Evolutionary conservation across 1,284 basidiomycete species (phyloP).

Genomic region (Takashimella koratensis): DNA sequence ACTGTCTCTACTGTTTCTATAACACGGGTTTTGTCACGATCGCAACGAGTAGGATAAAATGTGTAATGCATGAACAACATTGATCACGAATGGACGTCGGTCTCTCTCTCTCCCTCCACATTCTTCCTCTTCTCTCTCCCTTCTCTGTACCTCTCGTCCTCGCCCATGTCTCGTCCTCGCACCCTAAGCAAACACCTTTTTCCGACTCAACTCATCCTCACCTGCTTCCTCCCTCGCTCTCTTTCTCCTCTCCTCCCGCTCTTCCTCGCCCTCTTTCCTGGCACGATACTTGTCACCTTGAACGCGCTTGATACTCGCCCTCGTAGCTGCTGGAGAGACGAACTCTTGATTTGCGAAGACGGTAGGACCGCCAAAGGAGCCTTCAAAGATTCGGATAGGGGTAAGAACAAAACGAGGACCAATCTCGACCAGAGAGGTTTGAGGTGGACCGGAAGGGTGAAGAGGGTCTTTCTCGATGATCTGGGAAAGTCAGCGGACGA

Average conservation of each 20-base stretch:
- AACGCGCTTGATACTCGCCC: slow-evolving; percentile 66
- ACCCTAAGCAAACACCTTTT: slow-evolving; percentile 79
- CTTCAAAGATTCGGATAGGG: slow-evolving; percentile 97
- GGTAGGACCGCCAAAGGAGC: slow-evolving; percentile 90
- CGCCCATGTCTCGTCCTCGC: background rate
- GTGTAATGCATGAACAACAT: no score
- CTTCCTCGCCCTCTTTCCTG: slow-evolving; percentile 73
- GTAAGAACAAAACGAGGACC: slow-evolving; percentile 96
- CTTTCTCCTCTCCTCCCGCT: slow-evolving; percentile 64
- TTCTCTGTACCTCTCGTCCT: background rate
- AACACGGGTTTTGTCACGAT: no score
- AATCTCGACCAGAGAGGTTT: slow-evolving; percentile 81
- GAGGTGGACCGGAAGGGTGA: slow-evolving; percentile 49
- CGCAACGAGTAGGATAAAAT: no score
- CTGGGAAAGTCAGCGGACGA: slow-evolving; percentile 43
- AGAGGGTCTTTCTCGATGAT: slow-evolving; percentile 63
- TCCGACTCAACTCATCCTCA: slow-evolving; percentile 77
- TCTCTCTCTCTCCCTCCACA: background rate
- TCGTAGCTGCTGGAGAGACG: slow-evolving; percentile 77
- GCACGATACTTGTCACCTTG: slow-evolving; percentile 75
- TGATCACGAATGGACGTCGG: no score
- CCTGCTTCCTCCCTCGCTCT: slow-evolving; percentile 57
- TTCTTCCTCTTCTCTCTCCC: background rate
- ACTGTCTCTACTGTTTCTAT: no score
- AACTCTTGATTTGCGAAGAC: slow-evolving; percentile 97